Conservation (phyloP, 257 asterid genomes). For the Nicotiana obtusifolia region DNA sequence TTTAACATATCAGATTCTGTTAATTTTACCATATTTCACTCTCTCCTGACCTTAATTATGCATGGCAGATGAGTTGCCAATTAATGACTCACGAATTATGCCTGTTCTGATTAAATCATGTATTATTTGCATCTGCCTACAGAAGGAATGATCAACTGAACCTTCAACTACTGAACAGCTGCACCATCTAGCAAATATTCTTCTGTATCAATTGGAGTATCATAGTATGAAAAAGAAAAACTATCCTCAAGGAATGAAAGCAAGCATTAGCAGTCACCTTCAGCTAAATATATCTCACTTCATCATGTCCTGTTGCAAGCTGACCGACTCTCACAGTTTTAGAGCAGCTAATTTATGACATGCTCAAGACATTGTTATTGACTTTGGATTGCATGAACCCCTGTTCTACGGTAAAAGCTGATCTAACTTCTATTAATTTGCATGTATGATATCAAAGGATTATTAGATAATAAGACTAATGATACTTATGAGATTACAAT, state of each 20-base stretch:
- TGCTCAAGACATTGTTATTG: conserved; percentile 2
- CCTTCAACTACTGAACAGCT: neutral
- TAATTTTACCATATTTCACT: neutral
- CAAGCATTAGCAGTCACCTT: neutral
- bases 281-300: neutral
- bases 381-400: neutral
- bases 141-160: conserved; percentile 5
- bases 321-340: neutral
- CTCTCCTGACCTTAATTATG: neutral
- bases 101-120: neutral
- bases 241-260: neutral
- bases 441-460: neutral
- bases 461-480: neutral
- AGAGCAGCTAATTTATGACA: neutral
- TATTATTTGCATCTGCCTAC: neutral
- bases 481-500: neutral
- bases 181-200: neutral
- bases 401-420: neutral
- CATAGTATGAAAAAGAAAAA: neutral
- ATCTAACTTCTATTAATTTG: neutral
- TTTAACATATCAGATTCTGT: neutral
- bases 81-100: neutral
- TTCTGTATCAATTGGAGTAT: neutral
- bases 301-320: neutral
- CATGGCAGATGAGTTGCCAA: neutral